Conservation (phyloP, 176 grass and related monocot genomes). For the Melocanna baccifera region DNA sequence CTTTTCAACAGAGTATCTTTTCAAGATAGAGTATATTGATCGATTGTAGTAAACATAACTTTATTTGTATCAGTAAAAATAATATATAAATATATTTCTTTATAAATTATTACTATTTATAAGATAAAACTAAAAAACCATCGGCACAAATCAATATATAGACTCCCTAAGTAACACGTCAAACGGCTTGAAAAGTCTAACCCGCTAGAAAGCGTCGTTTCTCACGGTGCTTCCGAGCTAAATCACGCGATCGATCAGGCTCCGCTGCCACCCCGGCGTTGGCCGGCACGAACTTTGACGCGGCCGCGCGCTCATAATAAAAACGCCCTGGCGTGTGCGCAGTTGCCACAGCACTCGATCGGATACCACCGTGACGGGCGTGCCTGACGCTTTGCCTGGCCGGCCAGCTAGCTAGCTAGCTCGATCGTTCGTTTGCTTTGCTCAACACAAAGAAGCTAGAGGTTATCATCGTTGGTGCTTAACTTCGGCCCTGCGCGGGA, state of each 20-base stretch:
- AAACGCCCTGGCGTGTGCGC: not conserved
- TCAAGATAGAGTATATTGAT: too few relatives aligned
- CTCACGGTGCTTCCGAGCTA: not conserved
- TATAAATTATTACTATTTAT: too few relatives aligned
- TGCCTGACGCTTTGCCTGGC: too few relatives aligned
- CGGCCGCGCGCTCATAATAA: not conserved
- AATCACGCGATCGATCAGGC: not conserved
- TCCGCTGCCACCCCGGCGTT: not conserved
- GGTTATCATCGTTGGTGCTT: not conserved
- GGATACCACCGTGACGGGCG: not conserved
- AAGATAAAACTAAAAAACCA: too few relatives aligned
- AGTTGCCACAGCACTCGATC: not conserved
- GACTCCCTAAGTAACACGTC: too few relatives aligned
- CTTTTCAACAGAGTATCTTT: too few relatives aligned
- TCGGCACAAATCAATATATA: too few relatives aligned
- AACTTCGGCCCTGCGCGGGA: not conserved
- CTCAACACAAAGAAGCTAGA: not conserved
- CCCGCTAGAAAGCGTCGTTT: not conserved
- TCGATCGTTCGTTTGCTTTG: not conserved
- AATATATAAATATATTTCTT: rapidly evolving
- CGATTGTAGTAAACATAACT: too few relatives aligned
- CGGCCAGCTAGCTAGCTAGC: too few relatives aligned
- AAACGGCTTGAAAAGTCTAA: too few relatives aligned
- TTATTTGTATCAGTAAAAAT: too few relatives aligned
- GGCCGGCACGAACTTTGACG: conserved; percentile 29